Evolutionary conservation across 1,284 basidiomycete species (phyloP).

Genomic region (Sporisorium scitamineum): DNA sequence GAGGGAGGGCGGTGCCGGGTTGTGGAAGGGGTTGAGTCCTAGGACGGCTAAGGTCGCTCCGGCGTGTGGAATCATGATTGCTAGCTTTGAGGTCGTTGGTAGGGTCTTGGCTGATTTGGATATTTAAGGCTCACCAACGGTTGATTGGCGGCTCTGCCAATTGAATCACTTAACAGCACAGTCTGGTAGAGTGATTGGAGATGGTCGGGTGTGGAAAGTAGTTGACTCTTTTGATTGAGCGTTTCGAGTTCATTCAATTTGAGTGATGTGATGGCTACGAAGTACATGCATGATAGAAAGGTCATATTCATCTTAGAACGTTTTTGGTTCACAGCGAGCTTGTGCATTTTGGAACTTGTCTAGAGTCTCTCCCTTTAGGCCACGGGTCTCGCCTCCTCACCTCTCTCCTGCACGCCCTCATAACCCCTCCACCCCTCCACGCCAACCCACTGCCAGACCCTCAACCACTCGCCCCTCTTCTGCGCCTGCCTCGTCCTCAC

Average conservation of each 20-base stretch:
- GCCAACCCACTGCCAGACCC: constrained; percentile 74
- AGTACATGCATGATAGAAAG: background rate
- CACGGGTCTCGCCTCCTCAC: constrained; percentile 3
- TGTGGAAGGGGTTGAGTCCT: constrained; percentile 88
- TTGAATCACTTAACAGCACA: background rate
- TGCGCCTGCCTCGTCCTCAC: constrained; percentile 89
- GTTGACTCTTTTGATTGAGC: too few relatives aligned
- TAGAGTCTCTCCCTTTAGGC: background rate
- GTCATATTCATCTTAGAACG: too few relatives aligned
- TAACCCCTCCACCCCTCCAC: constrained; percentile 31
- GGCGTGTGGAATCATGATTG: constrained; percentile 98
- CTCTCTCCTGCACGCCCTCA: background rate
- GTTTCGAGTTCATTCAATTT: background rate
- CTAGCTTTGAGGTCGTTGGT: constrained; percentile 83
- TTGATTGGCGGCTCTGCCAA: too few relatives aligned
- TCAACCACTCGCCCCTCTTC: constrained; percentile 78
- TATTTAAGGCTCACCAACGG: constrained; percentile 12
- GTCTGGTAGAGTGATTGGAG: too few relatives aligned
- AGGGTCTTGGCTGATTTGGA: constrained; percentile 45
- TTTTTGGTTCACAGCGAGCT: too few relatives aligned
- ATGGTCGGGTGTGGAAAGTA: too few relatives aligned
- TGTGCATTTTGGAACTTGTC: background rate
- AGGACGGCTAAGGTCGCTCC: constrained; percentile 95
- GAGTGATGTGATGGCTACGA: background rate
- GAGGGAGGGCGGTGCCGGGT: constrained; percentile 81